Conservation (phyloP, 2,329 filamentous ascomycete genomes). For the Arthroderma sp. region DNA sequence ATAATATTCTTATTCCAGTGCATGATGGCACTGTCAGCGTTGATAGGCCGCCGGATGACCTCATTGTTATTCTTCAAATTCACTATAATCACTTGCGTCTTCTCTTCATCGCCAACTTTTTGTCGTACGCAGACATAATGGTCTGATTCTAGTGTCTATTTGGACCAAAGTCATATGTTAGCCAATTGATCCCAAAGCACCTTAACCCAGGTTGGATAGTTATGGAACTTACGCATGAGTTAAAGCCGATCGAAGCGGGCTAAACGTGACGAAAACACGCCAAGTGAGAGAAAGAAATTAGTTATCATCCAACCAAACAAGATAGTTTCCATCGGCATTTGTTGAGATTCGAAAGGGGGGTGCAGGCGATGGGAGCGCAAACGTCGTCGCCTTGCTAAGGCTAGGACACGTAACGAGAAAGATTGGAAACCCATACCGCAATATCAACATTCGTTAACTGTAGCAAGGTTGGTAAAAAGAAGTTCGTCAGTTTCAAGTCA, state of each 20-base stretch:
- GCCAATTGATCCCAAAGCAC: background rate
- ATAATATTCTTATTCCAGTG: constrained; percentile 96
- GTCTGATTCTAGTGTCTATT: constrained; percentile 92
- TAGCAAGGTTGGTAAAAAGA: constrained; percentile 10
- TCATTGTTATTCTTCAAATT: constrained; percentile 97
- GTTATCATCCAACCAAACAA: background rate
- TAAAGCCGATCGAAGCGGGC: constrained; percentile 68
- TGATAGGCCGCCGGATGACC: constrained; percentile 87
- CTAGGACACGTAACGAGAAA: background rate
- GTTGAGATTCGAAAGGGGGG: constrained; percentile 1
- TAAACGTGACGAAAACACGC: constrained; percentile 23
- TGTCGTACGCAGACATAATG: constrained; percentile 92
- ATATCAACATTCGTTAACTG: constrained; percentile 43
- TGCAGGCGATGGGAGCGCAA: background rate
- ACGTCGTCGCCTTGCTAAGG: background rate
- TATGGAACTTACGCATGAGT: constrained; percentile 57
- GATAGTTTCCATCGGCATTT: constrained; percentile 1
- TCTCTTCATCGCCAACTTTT: constrained; percentile 70
- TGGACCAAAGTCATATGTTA: constrained; percentile 8
- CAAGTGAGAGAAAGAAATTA: background rate
- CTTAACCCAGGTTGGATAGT: background rate
- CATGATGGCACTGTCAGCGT: constrained; percentile 99
- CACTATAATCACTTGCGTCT: constrained; percentile 91
- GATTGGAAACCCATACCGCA: constrained; percentile 33
- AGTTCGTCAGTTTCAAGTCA: background rate